Evolutionary conservation across 2,329 filamentous ascomycete genomes (phyloP), one percentile per base, ranked within the genome.

Genomic region (Apiospora malaysiana): DNA sequence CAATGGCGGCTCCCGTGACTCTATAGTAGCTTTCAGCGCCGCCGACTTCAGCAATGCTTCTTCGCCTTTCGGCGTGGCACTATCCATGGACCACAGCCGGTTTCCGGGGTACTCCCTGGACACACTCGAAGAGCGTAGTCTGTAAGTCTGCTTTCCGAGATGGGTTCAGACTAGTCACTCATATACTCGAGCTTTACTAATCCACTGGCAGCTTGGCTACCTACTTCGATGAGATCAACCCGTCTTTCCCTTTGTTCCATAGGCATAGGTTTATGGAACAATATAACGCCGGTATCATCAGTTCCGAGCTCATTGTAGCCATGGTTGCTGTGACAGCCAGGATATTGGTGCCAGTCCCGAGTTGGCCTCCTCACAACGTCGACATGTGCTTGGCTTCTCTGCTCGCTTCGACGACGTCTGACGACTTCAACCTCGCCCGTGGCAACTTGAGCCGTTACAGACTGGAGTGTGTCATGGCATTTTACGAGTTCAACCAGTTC

Each of bases 401-500:
- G 16, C 72, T 78, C 10, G 70, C 73, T 14, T 59, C 69, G 4
- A 72, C 72, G 4, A 68, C 72, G 12, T 71, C 68, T 14, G 74
- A 74, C 4, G 71, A 72, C n/a, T 51, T 66, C 14, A 63, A 40
- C 56, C 18, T 63, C 0, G 18, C 56, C 21, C 21, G 56, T 40
- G 56, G 59, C 72, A 23, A 72, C 16, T 72, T 82, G 7, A 74
- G 79, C 59, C 74, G 76, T 21, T 78, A 81, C 42, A 76, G 78
- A 65, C 76, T 78, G 49, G 79, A 80, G 66, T 81, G 75, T 46
- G 46, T 82, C 10, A 74, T 82, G 12, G 79, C 80, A 5, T 81
- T 79, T 68, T 82, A 81, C 68, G 77, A 80, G 42, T 82, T 82
- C 51, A 79, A 81, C 70, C 79, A 81, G 70, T 79, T 77, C 69